phyloP scores from a whole-genome alignment of 2,329 filamentous ascomycete genomes.

The Setomelanomma holmii region DNA sequence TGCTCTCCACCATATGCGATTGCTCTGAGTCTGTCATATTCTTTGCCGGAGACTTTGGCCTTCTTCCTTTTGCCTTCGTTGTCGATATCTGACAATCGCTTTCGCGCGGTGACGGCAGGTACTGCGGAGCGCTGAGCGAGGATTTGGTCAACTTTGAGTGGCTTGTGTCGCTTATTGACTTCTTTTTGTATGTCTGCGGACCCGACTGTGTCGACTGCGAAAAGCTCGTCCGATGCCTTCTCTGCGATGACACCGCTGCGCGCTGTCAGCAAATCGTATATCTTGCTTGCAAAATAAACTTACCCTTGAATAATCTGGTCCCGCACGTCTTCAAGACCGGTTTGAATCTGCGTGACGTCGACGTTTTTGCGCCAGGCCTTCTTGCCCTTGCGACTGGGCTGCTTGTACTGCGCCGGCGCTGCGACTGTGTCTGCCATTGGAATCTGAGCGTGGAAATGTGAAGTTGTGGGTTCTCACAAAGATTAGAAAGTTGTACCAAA shows the following conservation, averaged over 20 bases:
- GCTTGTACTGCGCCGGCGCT: constrained; percentile 81
- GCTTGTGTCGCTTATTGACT: constrained; percentile 73
- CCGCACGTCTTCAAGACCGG: constrained; percentile 82
- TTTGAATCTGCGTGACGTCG: constrained; percentile 84
- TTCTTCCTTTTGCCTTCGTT: constrained; percentile 74
- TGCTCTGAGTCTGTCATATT: constrained; percentile 77
- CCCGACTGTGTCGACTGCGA: constrained; percentile 79
- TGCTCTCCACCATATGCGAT: constrained; percentile 77
- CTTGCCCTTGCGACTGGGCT: constrained; percentile 95
- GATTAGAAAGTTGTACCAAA: constrained; percentile 1
- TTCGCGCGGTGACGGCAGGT: constrained; percentile 78
- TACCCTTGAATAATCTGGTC: constrained; percentile 93
- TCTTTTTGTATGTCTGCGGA: constrained; percentile 70
- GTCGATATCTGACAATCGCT: constrained; percentile 77
- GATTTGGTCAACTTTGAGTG: constrained; percentile 90
- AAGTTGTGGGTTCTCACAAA: constrained; percentile 8
- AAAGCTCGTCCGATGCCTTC: constrained; percentile 82
- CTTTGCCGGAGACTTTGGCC: constrained; percentile 83
- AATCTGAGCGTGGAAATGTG: background rate
- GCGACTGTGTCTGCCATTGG: constrained; percentile 43
- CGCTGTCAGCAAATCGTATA: constrained; percentile 15
- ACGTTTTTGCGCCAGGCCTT: constrained; percentile 99
- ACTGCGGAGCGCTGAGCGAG: constrained; percentile 83
- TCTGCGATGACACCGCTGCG: constrained; percentile 83
- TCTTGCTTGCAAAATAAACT: background rate